Percentiles rank a stretch among this genome's conserved stretches.
These are phyloP conservation scores for Dendrobium catenatum DNA, from an alignment of 106 monocot species.

Conservation along the genomic window DNA sequence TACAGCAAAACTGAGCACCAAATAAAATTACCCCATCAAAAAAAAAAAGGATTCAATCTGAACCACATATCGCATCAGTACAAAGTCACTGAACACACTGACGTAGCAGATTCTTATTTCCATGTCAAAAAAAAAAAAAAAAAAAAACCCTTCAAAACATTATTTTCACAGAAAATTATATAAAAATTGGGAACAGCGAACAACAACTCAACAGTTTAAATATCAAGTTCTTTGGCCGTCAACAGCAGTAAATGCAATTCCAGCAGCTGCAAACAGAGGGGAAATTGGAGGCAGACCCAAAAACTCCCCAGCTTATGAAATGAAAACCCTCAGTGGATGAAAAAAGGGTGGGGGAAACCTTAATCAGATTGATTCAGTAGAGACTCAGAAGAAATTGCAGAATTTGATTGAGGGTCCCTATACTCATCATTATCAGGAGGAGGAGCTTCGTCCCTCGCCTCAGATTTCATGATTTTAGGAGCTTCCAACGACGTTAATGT, in stretches of 20 bases:
- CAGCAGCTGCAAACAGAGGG: background rate
- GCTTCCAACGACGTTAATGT: slow-evolving; percentile 13
- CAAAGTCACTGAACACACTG: background rate
- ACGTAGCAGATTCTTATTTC: slow-evolving; percentile 2
- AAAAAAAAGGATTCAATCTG: background rate
- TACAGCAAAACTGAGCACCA: background rate
- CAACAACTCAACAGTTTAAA: slow-evolving; percentile 1
- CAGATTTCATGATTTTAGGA: slow-evolving; percentile 1
- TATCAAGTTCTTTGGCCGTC: background rate
- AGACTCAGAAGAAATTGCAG: background rate
- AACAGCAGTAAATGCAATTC: slow-evolving; percentile 1
- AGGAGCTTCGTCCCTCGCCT: background rate
- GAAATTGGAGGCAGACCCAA: background rate
- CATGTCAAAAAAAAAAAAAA: background rate
- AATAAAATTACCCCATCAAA: background rate
- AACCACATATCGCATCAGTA: background rate
- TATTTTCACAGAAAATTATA: background rate
- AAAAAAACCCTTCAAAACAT: background rate
- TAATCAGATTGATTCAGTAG: slow-evolving; percentile 7
- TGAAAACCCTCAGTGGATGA: background rate
- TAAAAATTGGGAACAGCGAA: background rate
- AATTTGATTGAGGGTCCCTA: background rate
- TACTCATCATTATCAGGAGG: background rate
- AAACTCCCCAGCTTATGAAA: background rate
- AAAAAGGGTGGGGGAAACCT: background rate